These are phyloP conservation scores for Eucalyptus sideroxylon DNA, from an alignment of 345 rosid species.

Conservation along the genomic window DNA sequence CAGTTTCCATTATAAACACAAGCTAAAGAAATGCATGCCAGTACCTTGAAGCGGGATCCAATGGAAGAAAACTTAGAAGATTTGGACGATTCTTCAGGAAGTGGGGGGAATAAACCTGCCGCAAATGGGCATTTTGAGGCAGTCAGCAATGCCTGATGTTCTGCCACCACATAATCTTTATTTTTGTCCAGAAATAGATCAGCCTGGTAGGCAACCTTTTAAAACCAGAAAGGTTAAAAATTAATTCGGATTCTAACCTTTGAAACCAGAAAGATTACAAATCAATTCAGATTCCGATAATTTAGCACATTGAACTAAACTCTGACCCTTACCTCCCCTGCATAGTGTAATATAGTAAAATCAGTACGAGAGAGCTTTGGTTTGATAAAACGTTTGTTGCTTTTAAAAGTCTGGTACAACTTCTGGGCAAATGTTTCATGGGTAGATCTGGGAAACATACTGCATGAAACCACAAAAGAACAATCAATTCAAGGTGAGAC, in stretches of 20 bases:
- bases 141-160: conserved; percentile 79
- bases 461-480: conserved; percentile 22
- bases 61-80: conserved; percentile 95
- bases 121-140: conserved; percentile 75
- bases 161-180: conserved; percentile 93
- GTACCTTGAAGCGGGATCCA: conserved; percentile 84
- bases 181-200: conserved; percentile 83
- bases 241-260: not conserved
- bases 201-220: conserved; percentile 70
- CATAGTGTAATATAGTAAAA: conserved; percentile 83
- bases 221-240: not conserved
- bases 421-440: conserved; percentile 90
- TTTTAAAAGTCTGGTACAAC: conserved; percentile 81
- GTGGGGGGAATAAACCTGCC: conserved; percentile 68
- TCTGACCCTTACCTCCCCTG: conserved; percentile 62
- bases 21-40: not conserved
- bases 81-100: conserved; percentile 78
- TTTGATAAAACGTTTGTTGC: conserved; percentile 63
- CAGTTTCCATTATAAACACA: not conserved
- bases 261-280: not conserved
- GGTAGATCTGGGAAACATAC: conserved; percentile 92
- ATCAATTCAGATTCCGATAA: not conserved
- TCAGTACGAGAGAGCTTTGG: conserved; percentile 94
- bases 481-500: not conserved
- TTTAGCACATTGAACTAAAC: not conserved